Evolutionary conservation across 805 yeast species (phyloP).

Genomic region (Kodamaea restingae): DNA sequence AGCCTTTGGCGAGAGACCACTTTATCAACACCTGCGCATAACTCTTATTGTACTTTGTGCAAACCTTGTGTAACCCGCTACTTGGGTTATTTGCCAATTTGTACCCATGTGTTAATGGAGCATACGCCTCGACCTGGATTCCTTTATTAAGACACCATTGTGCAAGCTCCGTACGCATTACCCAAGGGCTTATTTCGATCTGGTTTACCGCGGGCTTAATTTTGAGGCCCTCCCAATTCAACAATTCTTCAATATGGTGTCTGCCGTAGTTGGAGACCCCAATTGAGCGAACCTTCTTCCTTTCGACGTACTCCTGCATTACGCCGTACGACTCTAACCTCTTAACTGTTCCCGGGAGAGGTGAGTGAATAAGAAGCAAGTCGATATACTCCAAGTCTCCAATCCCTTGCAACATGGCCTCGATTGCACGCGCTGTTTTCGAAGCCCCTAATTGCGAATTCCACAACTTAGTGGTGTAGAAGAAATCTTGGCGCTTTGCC

Average conservation of each 20-base stretch:
- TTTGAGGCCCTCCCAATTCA: slow-evolving; percentile 42
- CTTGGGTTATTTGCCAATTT: slow-evolving; percentile 24
- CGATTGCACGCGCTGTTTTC: slow-evolving; percentile 55
- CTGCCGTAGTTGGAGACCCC: slow-evolving; percentile 66
- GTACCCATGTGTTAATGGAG: slow-evolving; percentile 38
- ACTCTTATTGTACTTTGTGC: slow-evolving; percentile 34
- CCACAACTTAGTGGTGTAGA: slow-evolving; percentile 71
- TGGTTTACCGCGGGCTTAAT: slow-evolving; percentile 47
- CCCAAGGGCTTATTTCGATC: slow-evolving; percentile 48
- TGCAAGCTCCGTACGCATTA: slow-evolving; percentile 37
- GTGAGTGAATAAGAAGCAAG: slow-evolving; percentile 61
- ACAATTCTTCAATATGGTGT: slow-evolving; percentile 52
- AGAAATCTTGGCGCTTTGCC: slow-evolving; percentile 24
- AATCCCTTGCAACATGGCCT: slow-evolving; percentile 49
- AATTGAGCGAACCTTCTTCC: slow-evolving; percentile 47
- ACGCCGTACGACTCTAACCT: slow-evolving; percentile 53
- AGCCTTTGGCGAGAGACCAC: slow-evolving; percentile 49
- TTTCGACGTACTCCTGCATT: slow-evolving; percentile 50
- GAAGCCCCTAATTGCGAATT: slow-evolving; percentile 26
- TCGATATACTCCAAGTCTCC: slow-evolving; percentile 64
- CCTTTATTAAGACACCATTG: slow-evolving; percentile 24
- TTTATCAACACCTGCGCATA: slow-evolving; percentile 46
- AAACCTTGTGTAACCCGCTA: slow-evolving; percentile 21
- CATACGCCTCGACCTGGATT: slow-evolving; percentile 34
- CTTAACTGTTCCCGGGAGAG: slow-evolving; percentile 37